phyloP scores from a whole-genome alignment of 345 rosid species.

The Gossypium mustelinum region DNA sequence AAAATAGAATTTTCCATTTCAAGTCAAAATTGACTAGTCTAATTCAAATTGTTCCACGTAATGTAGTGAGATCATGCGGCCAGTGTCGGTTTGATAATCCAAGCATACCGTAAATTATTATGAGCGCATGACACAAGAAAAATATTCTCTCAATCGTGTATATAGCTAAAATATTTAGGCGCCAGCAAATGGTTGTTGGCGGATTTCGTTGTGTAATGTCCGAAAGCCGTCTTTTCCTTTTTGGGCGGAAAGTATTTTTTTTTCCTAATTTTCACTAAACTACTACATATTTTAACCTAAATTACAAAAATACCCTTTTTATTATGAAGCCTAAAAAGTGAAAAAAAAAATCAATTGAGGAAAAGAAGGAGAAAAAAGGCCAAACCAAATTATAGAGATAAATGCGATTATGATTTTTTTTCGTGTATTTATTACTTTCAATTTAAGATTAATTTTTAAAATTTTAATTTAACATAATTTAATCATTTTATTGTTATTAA shows the following conservation, averaged over 20 bases:
- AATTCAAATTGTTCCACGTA: neutral
- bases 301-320: neutral
- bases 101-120: neutral
- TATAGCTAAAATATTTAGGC: neutral
- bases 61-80: neutral
- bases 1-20: too few relatives aligned
- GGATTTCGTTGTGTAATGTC: conserved; percentile 3
- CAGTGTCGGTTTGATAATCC: neutral
- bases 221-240: neutral
- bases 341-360: neutral
- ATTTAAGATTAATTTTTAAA: too few relatives aligned
- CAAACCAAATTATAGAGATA: neutral
- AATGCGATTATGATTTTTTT: neutral
- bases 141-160: neutral
- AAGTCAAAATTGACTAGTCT: too few relatives aligned
- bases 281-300: neutral
- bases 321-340: neutral
- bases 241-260: neutral
- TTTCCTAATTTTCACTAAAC: too few relatives aligned
- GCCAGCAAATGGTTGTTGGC: neutral
- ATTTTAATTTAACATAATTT: too few relatives aligned
- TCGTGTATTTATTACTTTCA: neutral
- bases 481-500: too few relatives aligned
- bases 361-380: neutral
- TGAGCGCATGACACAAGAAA: neutral